These are phyloP conservation scores for Corymbia calophylla DNA, from an alignment of 441 rosid genomes.

Conservation along the genomic window DNA sequence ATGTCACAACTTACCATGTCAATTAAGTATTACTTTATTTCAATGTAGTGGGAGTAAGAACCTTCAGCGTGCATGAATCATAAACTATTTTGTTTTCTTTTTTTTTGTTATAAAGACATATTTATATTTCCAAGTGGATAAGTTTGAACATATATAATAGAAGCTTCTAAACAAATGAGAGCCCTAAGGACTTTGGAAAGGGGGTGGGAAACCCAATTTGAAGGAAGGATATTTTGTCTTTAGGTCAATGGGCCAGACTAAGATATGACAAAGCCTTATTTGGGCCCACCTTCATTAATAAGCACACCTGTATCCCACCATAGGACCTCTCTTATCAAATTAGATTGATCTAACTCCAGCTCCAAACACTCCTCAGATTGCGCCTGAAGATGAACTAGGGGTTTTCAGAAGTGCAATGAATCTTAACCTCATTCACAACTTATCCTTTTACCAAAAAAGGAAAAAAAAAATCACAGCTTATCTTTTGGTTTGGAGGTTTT, in stretches of 20 bases:
- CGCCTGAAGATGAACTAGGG: background rate
- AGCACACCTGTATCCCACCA: background rate
- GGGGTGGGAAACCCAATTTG: background rate
- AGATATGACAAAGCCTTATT: background rate
- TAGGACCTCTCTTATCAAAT: background rate
- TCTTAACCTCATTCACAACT: background rate
- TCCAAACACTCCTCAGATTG: background rate
- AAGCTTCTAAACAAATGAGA: background rate
- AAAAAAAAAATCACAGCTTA: background rate
- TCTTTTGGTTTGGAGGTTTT: background rate
- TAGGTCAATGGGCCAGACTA: rapidly evolving
- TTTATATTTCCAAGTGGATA: rapidly evolving
- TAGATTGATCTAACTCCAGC: background rate
- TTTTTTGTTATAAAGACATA: no score
- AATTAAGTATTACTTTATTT: background rate
- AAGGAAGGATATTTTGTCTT: no score
- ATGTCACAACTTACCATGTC: rapidly evolving
- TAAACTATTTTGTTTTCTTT: no score
- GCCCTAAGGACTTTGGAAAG: background rate
- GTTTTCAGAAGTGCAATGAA: background rate
- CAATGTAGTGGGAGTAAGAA: background rate
- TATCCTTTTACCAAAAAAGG: background rate
- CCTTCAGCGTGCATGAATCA: background rate
- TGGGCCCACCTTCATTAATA: background rate
- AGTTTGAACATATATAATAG: background rate